Base-by-base conservation (phyloP, 2,329 filamentous ascomycete species). In the Bipolaris oryzae region DNA sequence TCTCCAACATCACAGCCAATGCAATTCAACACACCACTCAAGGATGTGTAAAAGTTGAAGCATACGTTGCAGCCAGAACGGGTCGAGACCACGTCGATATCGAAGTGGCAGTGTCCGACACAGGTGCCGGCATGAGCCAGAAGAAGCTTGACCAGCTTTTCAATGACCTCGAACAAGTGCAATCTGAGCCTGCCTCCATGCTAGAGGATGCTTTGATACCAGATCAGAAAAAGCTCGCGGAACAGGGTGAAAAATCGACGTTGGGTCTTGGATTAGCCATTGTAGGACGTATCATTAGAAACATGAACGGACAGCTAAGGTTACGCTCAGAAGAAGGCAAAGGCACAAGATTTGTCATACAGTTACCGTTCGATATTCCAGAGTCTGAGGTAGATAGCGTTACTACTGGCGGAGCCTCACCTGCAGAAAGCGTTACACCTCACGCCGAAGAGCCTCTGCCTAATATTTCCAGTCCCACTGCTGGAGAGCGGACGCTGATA, bases 281-380 rank as follows among this genome's bases (percentile, higher is more conserved):
- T 11, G 92, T 96, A n/a, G 90, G 91, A 15, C 86, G 92, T 35
- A 91, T 92, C 34, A 83, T 96, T 31, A 85, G 88, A n/a, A 96
- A 92, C 69, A 95, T 96, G 90, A 89, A 94, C 56, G 93, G 92
- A 0, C 92, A 96, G 68, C 76, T 96, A 28, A 86, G 91, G 1
- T 78, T 96, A 1, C 94, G 92, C 68, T 96, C 92, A 0, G 91
- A 95, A 67, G 84, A 89, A 70, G 89, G 89, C 1, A 90, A 89
- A 66, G 92, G 93, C 0, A 93, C 92, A 16, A 84, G 90, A 50
- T 96, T 96, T 62, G 87, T 92, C 18, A 85, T 96, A 21, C 86
- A 91, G 61, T 79, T 96, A 28, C 89, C 89, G 0, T 95, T 96
- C 62, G 81, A 87, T 7, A 71, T 93, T 1, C 87, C 86, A 0